Conservation (phyloP, 139 green algal genomes). For the Diplosphaera chodatii region DNA sequence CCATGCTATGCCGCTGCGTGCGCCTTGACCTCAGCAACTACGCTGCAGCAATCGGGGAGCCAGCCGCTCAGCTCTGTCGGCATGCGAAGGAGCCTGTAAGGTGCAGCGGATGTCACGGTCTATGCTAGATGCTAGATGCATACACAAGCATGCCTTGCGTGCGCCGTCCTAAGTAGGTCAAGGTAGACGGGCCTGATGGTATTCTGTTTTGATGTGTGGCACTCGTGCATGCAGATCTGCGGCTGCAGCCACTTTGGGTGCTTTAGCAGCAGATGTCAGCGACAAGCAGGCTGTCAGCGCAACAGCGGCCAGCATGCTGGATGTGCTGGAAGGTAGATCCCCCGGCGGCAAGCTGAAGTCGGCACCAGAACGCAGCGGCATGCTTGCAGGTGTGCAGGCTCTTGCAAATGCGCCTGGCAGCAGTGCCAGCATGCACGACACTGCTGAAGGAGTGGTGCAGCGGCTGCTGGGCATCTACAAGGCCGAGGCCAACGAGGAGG, state of each 20-base stretch:
- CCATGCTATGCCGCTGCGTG: conserved; percentile 23
- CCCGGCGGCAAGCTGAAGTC: conserved; percentile 63
- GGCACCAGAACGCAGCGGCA: conserved; percentile 41
- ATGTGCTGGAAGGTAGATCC: conserved; percentile 49
- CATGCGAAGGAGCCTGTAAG: conserved; percentile 50
- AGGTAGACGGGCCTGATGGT: no score
- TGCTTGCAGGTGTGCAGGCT: conserved; percentile 35
- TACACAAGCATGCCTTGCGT: no score
- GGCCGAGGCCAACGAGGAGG: conserved; percentile 44
- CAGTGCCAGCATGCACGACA: neutral
- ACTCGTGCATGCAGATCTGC: conserved; percentile 10
- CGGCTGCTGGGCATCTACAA: conserved; percentile 3
- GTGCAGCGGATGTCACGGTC: no score
- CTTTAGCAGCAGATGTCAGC: conserved; percentile 28
- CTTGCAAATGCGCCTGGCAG: conserved; percentile 22
- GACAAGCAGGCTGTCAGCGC: conserved; percentile 24
- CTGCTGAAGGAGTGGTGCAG: neutral
- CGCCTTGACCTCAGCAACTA: conserved; percentile 33
- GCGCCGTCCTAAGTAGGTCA: no score
- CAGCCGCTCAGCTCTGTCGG: conserved; percentile 55
- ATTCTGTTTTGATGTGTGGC: no score
- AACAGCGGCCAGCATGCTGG: conserved; percentile 20
- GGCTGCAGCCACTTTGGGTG: conserved; percentile 30
- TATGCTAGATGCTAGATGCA: no score
- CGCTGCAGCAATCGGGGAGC: conserved; percentile 39